Evolutionary conservation across 192 early-diverging fungal genomes (phyloP).

Genomic region (Glomus cerebriforme): DNA sequence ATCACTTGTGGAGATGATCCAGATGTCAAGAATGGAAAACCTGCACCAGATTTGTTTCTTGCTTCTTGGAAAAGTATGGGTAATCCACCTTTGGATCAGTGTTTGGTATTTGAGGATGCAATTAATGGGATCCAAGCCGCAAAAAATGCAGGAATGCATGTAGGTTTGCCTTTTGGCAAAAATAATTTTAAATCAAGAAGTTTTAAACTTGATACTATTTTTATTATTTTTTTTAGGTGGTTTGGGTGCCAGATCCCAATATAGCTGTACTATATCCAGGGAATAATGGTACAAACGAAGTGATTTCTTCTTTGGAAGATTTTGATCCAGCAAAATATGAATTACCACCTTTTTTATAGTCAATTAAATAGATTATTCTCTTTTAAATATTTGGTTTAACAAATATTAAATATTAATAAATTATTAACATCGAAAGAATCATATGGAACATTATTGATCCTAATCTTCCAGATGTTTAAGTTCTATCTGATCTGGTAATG

Average conservation of each 20-base stretch:
- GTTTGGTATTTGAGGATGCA: conserved; percentile 95
- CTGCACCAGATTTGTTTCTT: conserved; percentile 89
- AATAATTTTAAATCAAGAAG: too few relatives aligned
- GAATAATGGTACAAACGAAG: conserved; percentile 54
- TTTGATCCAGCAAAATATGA: conserved; percentile 71
- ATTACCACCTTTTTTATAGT: conserved; percentile 48
- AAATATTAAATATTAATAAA: too few relatives aligned
- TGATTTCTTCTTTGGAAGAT: conserved; percentile 61
- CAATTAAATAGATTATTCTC: neutral
- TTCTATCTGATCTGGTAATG: too few relatives aligned
- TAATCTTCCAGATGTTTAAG: too few relatives aligned
- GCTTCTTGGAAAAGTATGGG: conserved; percentile 49
- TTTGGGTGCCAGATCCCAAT: conserved; percentile 88
- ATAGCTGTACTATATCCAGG: conserved; percentile 46
- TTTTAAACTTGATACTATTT: too few relatives aligned
- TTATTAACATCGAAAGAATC: too few relatives aligned
- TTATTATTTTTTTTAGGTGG: neutral
- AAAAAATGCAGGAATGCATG: conserved; percentile 77
- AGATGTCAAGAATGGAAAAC: conserved; percentile 78
- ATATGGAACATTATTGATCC: too few relatives aligned
- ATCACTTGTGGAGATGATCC: conserved; percentile 90
- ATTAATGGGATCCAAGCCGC: conserved; percentile 81
- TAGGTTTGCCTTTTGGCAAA: conserved; percentile 22
- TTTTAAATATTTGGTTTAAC: too few relatives aligned
- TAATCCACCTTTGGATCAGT: conserved; percentile 49